These are phyloP conservation scores for Botryotinia convoluta DNA, from an alignment of 2,329 filamentous ascomycete species.

Conservation along the genomic window DNA sequence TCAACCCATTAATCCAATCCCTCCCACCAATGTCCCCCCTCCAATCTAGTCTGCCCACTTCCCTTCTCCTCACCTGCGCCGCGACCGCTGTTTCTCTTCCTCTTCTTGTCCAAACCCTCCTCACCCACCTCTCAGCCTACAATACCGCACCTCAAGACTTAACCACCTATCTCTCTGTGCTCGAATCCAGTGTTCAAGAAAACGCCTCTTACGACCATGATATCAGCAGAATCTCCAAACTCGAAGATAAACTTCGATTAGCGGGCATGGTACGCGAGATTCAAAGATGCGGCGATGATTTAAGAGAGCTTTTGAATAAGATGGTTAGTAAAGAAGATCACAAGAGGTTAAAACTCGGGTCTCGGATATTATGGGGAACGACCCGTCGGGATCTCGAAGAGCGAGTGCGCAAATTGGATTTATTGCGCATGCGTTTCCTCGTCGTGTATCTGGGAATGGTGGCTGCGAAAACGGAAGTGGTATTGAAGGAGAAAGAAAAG, in stretches of 20 bases:
- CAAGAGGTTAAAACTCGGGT: constrained; percentile 47
- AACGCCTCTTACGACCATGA: constrained; percentile 64
- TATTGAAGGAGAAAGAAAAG: constrained; percentile 8
- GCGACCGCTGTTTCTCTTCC: constrained; percentile 56
- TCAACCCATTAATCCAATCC: background rate
- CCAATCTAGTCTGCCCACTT: constrained; percentile 22
- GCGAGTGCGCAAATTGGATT: constrained; percentile 56
- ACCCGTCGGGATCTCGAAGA: constrained; percentile 55
- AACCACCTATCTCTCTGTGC: constrained; percentile 55
- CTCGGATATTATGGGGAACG: constrained; percentile 50
- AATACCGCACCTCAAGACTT: constrained; percentile 57
- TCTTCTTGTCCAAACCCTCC: constrained; percentile 52
- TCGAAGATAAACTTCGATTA: constrained; percentile 62
- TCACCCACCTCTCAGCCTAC: constrained; percentile 55
- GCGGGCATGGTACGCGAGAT: constrained; percentile 59
- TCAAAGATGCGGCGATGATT: constrained; percentile 57
- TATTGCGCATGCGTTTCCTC: constrained; percentile 63
- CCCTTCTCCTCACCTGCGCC: constrained; percentile 54
- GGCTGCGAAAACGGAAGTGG: constrained; percentile 39
- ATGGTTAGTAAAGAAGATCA: constrained; percentile 46
- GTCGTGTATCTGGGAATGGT: constrained; percentile 63
- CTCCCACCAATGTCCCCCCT: constrained; percentile 14
- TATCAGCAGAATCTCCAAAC: constrained; percentile 53
- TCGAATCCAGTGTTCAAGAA: constrained; percentile 58
- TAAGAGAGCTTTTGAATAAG: constrained; percentile 58